A percentile compares a stretch with the other conserved stretches of the same genome.
phyloP scores from a whole-genome alignment of 352 stramenopile genomes.

The Peronospora belbahrii region DNA sequence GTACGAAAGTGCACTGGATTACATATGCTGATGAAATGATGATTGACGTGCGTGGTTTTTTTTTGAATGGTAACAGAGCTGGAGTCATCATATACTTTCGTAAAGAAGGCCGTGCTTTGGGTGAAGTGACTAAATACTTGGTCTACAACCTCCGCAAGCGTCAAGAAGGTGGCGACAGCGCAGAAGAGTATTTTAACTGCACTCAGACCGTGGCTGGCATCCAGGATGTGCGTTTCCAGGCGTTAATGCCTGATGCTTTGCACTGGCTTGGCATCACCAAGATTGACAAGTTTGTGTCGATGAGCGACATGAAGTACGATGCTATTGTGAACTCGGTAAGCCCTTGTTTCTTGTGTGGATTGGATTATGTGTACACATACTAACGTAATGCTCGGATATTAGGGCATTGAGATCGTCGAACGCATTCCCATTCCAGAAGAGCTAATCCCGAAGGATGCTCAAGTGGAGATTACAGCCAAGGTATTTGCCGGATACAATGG shows the following conservation, averaged over 20 bases:
- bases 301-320: constrained; percentile 99
- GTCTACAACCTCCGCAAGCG: constrained; percentile 99
- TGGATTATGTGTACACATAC: background rate
- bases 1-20: constrained; percentile 23
- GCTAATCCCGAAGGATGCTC: constrained; percentile 94
- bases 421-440: constrained; percentile 97
- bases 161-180: constrained; percentile 94
- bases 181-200: constrained; percentile 98
- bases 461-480: constrained; percentile 99
- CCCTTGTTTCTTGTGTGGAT: background rate
- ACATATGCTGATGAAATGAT: background rate
- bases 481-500: constrained; percentile 87
- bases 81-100: constrained; percentile 98
- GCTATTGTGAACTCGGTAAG: constrained; percentile 93
- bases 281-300: constrained; percentile 93
- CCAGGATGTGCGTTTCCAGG: constrained; percentile 97
- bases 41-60: constrained; percentile 1
- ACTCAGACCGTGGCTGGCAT: constrained; percentile 96
- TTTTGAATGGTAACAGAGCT: constrained; percentile 34
- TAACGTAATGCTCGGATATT: constrained; percentile 2
- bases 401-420: constrained; percentile 98
- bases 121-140: constrained; percentile 99
- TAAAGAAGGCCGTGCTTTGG: constrained; percentile 95
- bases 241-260: constrained; percentile 98
- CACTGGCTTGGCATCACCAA: constrained; percentile 96